Percentiles rank a stretch among this genome's conserved stretches.
These are phyloP conservation scores for Lycium barbarum DNA, from an alignment of 257 asterid species.

Conservation along the genomic window DNA sequence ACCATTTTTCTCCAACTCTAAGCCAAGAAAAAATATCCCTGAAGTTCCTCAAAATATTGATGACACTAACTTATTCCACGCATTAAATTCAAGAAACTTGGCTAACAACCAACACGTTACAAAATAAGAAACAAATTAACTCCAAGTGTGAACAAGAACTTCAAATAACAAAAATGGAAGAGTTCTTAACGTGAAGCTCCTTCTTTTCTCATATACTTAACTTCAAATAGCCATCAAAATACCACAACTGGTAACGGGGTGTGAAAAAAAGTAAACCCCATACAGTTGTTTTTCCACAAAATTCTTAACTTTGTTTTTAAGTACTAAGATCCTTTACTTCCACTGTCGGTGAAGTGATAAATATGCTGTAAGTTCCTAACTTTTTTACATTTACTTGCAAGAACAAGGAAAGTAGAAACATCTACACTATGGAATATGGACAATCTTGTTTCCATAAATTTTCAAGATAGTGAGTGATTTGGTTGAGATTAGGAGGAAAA, in stretches of 20 bases:
- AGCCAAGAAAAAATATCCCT: not conserved
- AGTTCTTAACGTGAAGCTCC: not conserved
- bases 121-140: not conserved
- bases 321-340: conserved; percentile 68
- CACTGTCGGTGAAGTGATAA: conserved; percentile 37
- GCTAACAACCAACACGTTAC: not conserved
- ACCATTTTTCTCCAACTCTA: conserved; percentile 49
- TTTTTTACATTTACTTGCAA: not conserved
- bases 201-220: not conserved
- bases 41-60: not conserved
- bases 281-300: conserved; percentile 30
- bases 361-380: conserved; percentile 1
- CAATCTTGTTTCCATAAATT: conserved; percentile 1
- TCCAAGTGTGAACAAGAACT: not conserved
- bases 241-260: conserved; percentile 34
- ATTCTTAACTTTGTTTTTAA: conserved; percentile 61
- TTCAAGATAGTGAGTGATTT: not conserved
- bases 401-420: not conserved
- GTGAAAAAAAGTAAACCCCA: conserved; percentile 44
- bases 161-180: conserved; percentile 1
- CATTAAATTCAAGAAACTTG: not conserved
- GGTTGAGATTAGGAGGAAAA: conserved; percentile 7
- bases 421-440: not conserved
- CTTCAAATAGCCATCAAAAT: conserved; percentile 19
- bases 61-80: not conserved